phyloP scores from a whole-genome alignment of 306 rosid species.

The Lupinus albus region DNA sequence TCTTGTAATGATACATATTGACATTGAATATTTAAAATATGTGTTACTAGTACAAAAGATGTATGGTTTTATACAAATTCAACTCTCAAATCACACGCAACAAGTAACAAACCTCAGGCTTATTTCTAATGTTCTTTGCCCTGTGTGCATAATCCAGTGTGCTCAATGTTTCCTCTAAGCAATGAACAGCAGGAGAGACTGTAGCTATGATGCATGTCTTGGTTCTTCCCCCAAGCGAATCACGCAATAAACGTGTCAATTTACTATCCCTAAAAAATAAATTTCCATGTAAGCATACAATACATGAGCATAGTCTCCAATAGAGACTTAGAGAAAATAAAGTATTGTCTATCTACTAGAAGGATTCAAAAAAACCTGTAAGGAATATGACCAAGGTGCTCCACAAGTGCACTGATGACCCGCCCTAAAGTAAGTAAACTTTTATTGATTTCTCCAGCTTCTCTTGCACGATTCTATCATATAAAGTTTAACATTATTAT shows the following conservation, averaged over 20 bases:
- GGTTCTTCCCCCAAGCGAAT: constrained; percentile 98
- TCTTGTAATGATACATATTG: neutral
- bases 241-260: constrained; percentile 92
- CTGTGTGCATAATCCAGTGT: constrained; percentile 96
- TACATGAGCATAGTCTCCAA: neutral
- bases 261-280: constrained; percentile 85
- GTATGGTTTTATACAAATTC: neutral
- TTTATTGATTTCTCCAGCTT: constrained; percentile 98
- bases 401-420: constrained; percentile 91
- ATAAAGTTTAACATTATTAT: neutral
- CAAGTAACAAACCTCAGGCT: constrained; percentile 80
- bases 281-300: constrained; percentile 23
- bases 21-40: neutral
- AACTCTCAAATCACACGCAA: neutral
- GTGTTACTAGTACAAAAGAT: neutral
- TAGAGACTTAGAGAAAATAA: constrained; percentile 15
- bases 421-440: constrained; percentile 95
- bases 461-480: constrained; percentile 76
- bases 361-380: constrained; percentile 62
- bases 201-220: constrained; percentile 98
- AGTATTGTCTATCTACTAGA: neutral
- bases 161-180: constrained; percentile 93
- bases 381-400: constrained; percentile 96
- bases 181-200: constrained; percentile 97
- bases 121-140: constrained; percentile 87